phyloP scores from a whole-genome alignment of 352 stramenopile species.

The Elongisporangium anandrum region DNA sequence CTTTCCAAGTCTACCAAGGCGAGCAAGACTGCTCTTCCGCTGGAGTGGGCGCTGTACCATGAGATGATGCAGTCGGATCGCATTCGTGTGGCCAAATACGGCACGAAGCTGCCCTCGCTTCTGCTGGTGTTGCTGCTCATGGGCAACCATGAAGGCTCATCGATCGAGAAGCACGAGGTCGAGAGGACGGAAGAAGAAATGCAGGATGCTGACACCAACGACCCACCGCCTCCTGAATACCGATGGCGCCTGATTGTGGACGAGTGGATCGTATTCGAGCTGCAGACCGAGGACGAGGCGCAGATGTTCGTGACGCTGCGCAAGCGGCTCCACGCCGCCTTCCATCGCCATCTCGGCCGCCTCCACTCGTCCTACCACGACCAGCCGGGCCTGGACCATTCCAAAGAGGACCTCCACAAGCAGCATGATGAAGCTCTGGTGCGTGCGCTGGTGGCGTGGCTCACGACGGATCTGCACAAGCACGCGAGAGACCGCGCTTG shows the following conservation, averaged over 20 bases:
- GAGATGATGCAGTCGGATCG: conserved; percentile 84
- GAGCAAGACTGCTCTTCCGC: conserved; percentile 15
- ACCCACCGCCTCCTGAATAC: conserved; percentile 4
- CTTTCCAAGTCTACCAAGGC: conserved; percentile 24
- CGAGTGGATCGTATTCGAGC: conserved; percentile 72
- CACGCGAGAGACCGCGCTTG: neutral
- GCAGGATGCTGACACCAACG: conserved; percentile 7
- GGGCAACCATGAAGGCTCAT: conserved; percentile 27
- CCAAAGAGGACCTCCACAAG: conserved; percentile 11
- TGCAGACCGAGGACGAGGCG: conserved; percentile 37
- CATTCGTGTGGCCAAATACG: conserved; percentile 62
- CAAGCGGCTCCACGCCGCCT: conserved; percentile 50
- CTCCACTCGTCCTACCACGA: conserved; percentile 34
- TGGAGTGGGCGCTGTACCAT: conserved; percentile 78
- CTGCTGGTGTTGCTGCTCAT: conserved; percentile 63
- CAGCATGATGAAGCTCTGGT: conserved; percentile 57
- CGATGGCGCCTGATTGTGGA: conserved; percentile 62
- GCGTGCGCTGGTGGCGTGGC: conserved; percentile 39
- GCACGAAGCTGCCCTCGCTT: conserved; percentile 55
- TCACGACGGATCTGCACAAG: conserved; percentile 35
- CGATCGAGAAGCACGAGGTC: conserved; percentile 24
- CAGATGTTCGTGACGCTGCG: conserved; percentile 44
- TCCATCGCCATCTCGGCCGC: conserved; percentile 62
- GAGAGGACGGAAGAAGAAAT: conserved; percentile 24
- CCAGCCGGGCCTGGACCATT: conserved; percentile 1